Percentiles rank a stretch among this genome's conserved stretches.
Conservation (phyloP, 768 basidiomycete species). For the Jaapia argillacea region DNA sequence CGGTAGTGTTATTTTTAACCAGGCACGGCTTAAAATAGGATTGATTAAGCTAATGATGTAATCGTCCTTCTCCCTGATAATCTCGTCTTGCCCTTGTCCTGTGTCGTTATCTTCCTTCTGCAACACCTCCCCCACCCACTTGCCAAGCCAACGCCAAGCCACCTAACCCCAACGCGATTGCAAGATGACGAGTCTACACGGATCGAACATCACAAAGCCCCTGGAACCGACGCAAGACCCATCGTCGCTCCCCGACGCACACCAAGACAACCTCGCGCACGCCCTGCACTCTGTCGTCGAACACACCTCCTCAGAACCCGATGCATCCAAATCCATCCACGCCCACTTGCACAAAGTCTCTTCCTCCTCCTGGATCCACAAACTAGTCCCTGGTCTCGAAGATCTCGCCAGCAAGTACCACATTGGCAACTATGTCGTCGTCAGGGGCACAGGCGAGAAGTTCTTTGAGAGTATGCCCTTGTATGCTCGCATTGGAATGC, state of each 20-base stretch:
- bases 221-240: constrained; percentile 21
- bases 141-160: too few species aligned
- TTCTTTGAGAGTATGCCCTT: constrained; percentile 72
- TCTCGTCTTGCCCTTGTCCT: too few species aligned
- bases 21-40: too few species aligned
- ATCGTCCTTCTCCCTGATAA: too few species aligned
- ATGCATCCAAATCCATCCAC: constrained; percentile 21
- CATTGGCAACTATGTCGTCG: constrained; percentile 47
- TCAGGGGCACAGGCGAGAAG: constrained; percentile 36
- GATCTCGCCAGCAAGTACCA: constrained; percentile 42
- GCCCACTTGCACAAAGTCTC: constrained; percentile 19
- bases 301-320: constrained; percentile 19
- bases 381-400: constrained; percentile 45
- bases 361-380: constrained; percentile 29
- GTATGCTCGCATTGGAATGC: constrained; percentile 65
- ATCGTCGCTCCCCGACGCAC: constrained; percentile 22
- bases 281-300: constrained; percentile 27
- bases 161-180: too few species aligned
- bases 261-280: constrained; percentile 14
- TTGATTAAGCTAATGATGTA: too few species aligned
- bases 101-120: too few species aligned
- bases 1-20: too few species aligned
- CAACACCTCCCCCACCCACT: too few species aligned
- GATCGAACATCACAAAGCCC: constrained; percentile 12
- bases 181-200: constrained; percentile 12